Evolutionary conservation across 768 basidiomycete genomes (phyloP).

Genomic region (Amanita brunnescens): DNA sequence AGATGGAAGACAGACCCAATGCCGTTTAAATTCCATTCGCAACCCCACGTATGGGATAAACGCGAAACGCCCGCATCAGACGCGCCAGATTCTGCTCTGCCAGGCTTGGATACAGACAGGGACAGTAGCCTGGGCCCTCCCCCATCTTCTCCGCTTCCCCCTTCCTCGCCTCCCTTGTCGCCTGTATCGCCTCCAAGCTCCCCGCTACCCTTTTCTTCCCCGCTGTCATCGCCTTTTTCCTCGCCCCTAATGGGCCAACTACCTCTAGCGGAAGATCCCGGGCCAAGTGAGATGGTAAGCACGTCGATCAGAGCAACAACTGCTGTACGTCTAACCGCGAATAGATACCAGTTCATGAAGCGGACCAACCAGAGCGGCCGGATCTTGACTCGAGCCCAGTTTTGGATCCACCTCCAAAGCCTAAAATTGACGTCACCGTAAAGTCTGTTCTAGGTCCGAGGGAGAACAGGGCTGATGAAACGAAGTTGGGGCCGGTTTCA

Average conservation of each 20-base stretch:
- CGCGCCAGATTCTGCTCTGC: constrained; percentile 14
- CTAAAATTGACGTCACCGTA: neutral
- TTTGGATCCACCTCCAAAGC: constrained; percentile 4
- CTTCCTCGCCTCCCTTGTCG: constrained; percentile 36
- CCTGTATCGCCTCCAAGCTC: constrained; percentile 30
- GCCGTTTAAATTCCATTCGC: constrained; percentile 18
- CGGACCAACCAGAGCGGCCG: neutral
- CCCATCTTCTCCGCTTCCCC: neutral
- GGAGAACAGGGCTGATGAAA: constrained; percentile 10
- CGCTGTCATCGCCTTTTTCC: constrained; percentile 12
- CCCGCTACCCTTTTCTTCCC: neutral
- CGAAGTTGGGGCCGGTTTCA: constrained; percentile 1
- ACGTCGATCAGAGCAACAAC: neutral
- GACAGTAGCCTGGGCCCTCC: constrained; percentile 21
- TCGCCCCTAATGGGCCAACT: constrained; percentile 9
- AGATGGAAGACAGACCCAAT: constrained; percentile 48
- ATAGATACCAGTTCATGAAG: neutral
- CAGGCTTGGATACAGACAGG: constrained; percentile 23
- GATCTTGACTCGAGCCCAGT: neutral
- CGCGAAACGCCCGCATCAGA: neutral
- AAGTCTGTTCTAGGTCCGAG: constrained; percentile 5
- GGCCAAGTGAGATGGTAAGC: constrained; percentile 1
- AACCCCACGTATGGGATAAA: neutral
- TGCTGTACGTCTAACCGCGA: neutral
- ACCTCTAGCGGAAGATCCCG: neutral